These are phyloP conservation scores for Sindora glabra DNA, from an alignment of 306 rosid genomes.

Conservation along the genomic window DNA sequence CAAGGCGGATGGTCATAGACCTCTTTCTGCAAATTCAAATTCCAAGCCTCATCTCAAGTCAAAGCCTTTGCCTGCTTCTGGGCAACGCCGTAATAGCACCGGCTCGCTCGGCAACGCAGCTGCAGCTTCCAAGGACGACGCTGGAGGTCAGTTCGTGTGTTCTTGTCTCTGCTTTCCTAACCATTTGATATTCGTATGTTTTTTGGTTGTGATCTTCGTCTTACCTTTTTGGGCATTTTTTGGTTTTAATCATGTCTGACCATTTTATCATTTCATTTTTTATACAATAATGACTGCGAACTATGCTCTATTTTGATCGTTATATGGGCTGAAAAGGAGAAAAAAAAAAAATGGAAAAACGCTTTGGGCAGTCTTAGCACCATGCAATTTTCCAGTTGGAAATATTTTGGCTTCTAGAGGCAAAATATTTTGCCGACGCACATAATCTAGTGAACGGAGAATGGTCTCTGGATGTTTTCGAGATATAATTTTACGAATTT, in stretches of 20 bases:
- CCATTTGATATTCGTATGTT: background rate
- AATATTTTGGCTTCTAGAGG: background rate
- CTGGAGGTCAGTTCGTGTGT: constrained; percentile 44
- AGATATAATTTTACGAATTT: background rate
- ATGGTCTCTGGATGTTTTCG: background rate
- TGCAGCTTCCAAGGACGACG: constrained; percentile 48
- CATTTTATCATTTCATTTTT: no score
- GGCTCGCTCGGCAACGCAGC: constrained; percentile 28
- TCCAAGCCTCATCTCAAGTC: constrained; percentile 50
- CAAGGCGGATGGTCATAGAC: constrained; percentile 47
- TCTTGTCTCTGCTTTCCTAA: background rate
- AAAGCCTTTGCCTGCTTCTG: constrained; percentile 44
- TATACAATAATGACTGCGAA: background rate
- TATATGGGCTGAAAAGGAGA: no score
- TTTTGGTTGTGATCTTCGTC: constrained; percentile 14
- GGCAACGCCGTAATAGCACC: constrained; percentile 72
- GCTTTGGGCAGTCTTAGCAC: background rate
- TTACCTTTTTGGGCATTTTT: background rate
- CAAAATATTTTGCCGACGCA: background rate
- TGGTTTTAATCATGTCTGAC: background rate
- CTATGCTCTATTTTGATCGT: background rate
- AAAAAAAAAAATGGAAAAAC: background rate
- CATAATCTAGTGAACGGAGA: background rate
- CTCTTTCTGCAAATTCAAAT: constrained; percentile 42
- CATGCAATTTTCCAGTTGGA: background rate